Evolutionary conservation across 2,329 filamentous ascomycete species (phyloP), one percentile per base, ranked within the genome.

Genomic region (Ascosphaera acerosa): DNA sequence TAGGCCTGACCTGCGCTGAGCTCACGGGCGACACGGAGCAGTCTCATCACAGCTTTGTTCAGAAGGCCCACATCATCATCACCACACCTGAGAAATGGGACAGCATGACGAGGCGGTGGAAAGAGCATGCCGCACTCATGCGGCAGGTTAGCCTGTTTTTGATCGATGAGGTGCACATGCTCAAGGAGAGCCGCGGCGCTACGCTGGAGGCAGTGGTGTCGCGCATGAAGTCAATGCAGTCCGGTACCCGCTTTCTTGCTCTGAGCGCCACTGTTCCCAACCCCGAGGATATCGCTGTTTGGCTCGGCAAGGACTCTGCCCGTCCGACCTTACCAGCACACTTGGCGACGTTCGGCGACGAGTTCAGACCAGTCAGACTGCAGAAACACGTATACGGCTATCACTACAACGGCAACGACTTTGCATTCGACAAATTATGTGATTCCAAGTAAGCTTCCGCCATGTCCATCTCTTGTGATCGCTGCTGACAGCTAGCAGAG

Each of bases 81-180:
- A 87, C 80, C 0, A 90, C 78, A 0, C 78, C 80, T 0, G 78
- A 90, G 49, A 89, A 89, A 44, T 89, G 78, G 78, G 78, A 90
- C 45, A 84, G 76, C 36, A 71, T 87, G 47, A 89, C 80, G 0
- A 62, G 78, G 12, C 82, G 78, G 44, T 89, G 80, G 80, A 69
- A 71, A 40, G 78, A 89, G 41, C 74, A 89, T 42, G 62, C 63
- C 32, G 74, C 62, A 38, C 54, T 89, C 12, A 66, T 89, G 50
- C 64, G 72, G 35, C 59, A 82, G 37, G 66, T 89, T 29, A 76
- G 73, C 36, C 54, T 90, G 0, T 78, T 87, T 37, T 60, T 90
- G 14, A 81, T 90, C 34, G 78, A 90, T 41, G 78, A 90, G 44
- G 76, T 89, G 0, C 78, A 90, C 40, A 80, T 87, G 20, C 58